These are phyloP conservation scores for Hygrocybe coccinea DNA, from an alignment of 768 basidiomycete species.

Conservation along the genomic window DNA sequence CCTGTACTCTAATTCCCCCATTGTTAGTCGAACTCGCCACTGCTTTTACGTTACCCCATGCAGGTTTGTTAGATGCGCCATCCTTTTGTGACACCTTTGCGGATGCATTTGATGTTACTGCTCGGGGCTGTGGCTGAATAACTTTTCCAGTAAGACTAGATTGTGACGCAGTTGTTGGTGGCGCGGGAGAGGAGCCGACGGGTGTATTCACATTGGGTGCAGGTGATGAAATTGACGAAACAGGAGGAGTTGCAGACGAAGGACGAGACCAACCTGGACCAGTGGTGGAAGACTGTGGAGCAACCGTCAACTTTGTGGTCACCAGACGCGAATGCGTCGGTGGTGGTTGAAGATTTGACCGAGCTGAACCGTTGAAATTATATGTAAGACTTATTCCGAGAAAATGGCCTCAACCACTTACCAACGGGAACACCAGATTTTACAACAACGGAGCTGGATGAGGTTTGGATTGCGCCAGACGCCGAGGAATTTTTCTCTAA, in stretches of 20 bases:
- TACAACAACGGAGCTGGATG: conserved; percentile 38
- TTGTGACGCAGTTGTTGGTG: conserved; percentile 40
- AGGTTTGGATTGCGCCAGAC: conserved; percentile 42
- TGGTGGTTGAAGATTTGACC: conserved; percentile 52
- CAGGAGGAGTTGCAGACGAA: conserved; percentile 63
- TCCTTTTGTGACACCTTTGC: conserved; percentile 30
- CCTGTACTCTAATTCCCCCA: conserved; percentile 41
- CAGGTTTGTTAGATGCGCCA: conserved; percentile 45
- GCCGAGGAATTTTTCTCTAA: conserved; percentile 79
- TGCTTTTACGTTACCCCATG: conserved; percentile 64
- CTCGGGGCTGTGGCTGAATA: conserved; percentile 61
- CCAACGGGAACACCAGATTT: conserved; percentile 53
- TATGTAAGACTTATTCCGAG: conserved; percentile 9
- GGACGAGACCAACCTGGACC: conserved; percentile 77
- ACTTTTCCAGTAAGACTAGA: conserved; percentile 58
- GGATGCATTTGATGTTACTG: conserved; percentile 13
- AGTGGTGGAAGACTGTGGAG: conserved; percentile 51
- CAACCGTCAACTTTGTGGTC: conserved; percentile 79
- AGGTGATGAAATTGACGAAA: conserved; percentile 40
- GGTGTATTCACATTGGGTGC: conserved; percentile 40
- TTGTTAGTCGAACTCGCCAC: conserved; percentile 33
- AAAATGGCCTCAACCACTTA: conserved; percentile 30
- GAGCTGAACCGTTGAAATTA: conserved; percentile 38
- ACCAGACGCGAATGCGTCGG: conserved; percentile 74
- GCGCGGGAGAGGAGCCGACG: conserved; percentile 30